Evolutionary conservation across 352 stramenopile genomes (phyloP), one percentile per base, ranked within the genome.

Genomic region (Ophiocytium majus): DNA sequence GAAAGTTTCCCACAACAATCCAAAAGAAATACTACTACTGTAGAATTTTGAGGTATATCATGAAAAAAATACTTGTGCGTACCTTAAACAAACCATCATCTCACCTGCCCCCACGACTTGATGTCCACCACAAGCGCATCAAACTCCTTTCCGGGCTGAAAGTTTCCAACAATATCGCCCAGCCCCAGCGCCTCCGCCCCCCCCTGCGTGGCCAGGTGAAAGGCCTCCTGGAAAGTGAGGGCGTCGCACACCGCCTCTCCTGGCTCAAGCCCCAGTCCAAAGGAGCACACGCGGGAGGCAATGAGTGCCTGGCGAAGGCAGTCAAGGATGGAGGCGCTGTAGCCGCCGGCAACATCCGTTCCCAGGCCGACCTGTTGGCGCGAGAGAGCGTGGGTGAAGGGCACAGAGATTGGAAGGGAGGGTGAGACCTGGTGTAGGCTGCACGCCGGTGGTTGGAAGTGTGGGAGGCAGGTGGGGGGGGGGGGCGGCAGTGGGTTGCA

Each of bases 311-410:
- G 92, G 49, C 95, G 93, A 37, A 96, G 92, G 19, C 94, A 93
- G 81, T 97, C 93, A 9, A 98, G 90, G 92, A 98, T 98, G 49
- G 93, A 97, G n/a, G 93, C 87, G 82, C 93, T 94, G 88, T 98
- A 98, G 9, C 95, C 95, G 19, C 95, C 95, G 1, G 95, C 95
- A 23, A 98, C 93, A 82, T 98, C 95, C 17, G 95, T 98, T 66
- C 95, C 95, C 0, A 98, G 89, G 0, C 95, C 95, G 34, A 98
- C 84, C 84, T 88, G 82, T 14, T n/a, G n/a, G n/a, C n/a, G n/a
- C n/a, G n/a, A n/a, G n/a, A n/a, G n/a, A n/a, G n/a, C n/a, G n/a
- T n/a, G n/a, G n/a, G n/a, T n/a, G n/a, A n/a, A n/a, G n/a, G n/a
- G n/a, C n/a, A n/a, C n/a, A n/a, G n/a, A n/a, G n/a, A n/a, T n/a